Conservation (phyloP, 768 basidiomycete species). For the Kwoniella heveanensis region DNA sequence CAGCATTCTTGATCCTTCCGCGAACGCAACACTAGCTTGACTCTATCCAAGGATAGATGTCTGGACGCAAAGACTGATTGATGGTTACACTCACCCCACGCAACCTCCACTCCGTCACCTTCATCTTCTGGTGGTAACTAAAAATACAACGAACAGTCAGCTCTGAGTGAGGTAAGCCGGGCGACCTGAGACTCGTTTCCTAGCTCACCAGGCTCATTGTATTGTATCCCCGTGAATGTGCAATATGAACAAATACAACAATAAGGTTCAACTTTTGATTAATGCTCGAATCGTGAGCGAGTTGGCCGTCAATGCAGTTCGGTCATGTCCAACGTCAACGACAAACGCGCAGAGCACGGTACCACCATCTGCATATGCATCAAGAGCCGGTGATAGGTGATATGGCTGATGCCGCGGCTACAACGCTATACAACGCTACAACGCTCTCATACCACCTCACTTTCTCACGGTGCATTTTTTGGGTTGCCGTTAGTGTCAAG, state of each 20-base stretch:
- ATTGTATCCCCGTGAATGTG: neutral
- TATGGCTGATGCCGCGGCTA: neutral
- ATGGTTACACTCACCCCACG: conserved; percentile 47
- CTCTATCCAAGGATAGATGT: no score
- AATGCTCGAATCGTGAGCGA: no score
- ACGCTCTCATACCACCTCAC: neutral
- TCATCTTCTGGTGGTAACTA: conserved; percentile 54
- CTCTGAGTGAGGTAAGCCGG: neutral
- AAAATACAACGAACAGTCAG: neutral
- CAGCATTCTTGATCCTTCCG: no score
- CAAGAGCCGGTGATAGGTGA: neutral
- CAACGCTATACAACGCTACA: no score
- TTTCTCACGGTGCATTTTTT: neutral
- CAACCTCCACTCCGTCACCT: conserved; percentile 55
- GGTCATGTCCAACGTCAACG: neutral
- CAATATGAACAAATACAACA: no score
- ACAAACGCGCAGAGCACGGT: no score
- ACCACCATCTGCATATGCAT: no score
- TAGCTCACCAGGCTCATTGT: conserved; percentile 42
- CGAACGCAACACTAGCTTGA: no score
- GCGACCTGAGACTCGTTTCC: neutral
- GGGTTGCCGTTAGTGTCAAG: no score
- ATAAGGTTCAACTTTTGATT: no score
- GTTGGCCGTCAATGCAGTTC: neutral
- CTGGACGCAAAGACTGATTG: no score